These are phyloP conservation scores for Rhizoctonia solani DNA, from an alignment of 1,284 basidiomycete genomes.

Conservation along the genomic window DNA sequence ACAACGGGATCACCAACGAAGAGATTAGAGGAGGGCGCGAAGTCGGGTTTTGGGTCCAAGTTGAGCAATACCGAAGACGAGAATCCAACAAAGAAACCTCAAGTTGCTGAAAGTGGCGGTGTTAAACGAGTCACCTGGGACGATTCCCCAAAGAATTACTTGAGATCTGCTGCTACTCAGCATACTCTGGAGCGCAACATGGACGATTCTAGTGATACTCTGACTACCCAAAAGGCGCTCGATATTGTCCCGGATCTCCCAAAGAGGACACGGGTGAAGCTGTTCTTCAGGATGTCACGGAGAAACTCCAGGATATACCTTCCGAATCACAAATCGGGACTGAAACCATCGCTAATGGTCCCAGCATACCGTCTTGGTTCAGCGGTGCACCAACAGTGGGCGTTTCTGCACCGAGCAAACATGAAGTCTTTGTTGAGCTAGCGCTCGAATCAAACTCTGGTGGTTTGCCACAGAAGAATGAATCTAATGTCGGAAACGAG, in stretches of 20 bases:
- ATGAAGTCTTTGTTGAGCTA: no score
- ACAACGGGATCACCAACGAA: conserved; percentile 1
- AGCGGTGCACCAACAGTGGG: conserved; percentile 14
- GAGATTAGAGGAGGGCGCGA: background rate
- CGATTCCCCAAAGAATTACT: background rate
- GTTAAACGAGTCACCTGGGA: conserved; percentile 7
- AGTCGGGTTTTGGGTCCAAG: background rate
- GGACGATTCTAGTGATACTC: no score
- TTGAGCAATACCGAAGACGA: background rate
- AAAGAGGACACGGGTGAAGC: conserved; percentile 49
- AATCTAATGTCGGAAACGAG: background rate
- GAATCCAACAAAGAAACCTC: background rate
- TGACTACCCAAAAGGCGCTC: no score
- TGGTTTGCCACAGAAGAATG: background rate
- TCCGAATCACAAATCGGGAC: background rate
- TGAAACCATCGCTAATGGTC: background rate
- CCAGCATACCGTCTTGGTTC: conserved; percentile 21
- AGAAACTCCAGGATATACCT: background rate
- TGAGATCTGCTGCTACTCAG: background rate
- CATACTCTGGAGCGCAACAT: background rate
- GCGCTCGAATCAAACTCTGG: conserved; percentile 1
- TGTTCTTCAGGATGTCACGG: conserved; percentile 30
- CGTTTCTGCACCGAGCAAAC: conserved; percentile 9
- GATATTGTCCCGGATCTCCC: background rate
- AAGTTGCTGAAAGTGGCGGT: background rate